Evolutionary conservation across 2,329 filamentous ascomycete species (phyloP), one percentile per base, ranked within the genome.

Genomic region (Calonectria hongkongensis): DNA sequence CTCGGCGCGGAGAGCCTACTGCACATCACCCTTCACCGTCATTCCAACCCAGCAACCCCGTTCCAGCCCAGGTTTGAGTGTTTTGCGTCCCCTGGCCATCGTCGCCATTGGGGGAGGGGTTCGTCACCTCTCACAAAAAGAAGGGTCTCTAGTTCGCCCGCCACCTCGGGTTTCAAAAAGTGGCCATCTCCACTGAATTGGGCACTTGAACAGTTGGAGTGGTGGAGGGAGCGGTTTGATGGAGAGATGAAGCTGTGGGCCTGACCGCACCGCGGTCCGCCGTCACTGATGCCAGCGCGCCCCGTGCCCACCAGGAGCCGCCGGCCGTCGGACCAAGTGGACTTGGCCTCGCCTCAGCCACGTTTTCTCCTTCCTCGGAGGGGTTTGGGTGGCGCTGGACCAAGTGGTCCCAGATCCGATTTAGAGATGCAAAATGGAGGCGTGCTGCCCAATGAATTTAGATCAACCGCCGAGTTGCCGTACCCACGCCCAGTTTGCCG

Each of bases 341-440:
- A 18, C 27, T 30, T 45, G 27, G 51, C 33, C 70, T 78, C 62
- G 76, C 73, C 74, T 70, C 73, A 79, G 78, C 78, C 76, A 79
- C 78, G 75, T 75, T 78, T 75, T 71, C 71, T 74, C 64, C 70
- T 70, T 66, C 48, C 67, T 67, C 54, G 66, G 12, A 51, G 25
- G 27, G 50, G 70, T 60, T 51, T 48, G 41, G 39, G 65, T 77
- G 77, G 76, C 73, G 75, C 73, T 68, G 15, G 67, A 60, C 45
- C 66, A 76, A 69, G 54, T 66, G 63, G 63, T 41, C 15, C 63
- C 62, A 39, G 51, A 21, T 36, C 56, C 66, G 47, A 30, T 48
- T 39, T n/a, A 25, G 47, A 50, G 30, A 28, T 41, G 39, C 45
- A 25, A 50, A 25, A 50, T n/a, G 28, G 66, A 58, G 54, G 45